Evolutionary conservation across 345 rosid genomes (phyloP).

Genomic region (Combretum micranthum): DNA sequence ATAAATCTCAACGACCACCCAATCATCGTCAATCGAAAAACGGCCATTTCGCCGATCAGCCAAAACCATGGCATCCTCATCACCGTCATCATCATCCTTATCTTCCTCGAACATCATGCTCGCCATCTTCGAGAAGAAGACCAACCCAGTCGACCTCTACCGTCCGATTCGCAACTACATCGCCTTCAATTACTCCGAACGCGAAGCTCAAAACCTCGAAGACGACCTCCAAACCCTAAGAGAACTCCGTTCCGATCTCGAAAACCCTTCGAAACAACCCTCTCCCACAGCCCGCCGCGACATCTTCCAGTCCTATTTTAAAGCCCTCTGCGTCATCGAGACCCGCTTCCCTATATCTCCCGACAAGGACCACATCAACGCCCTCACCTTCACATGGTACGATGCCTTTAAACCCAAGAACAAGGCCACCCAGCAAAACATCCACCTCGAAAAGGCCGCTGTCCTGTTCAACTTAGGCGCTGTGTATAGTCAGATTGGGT

Average conservation of each 20-base stretch:
- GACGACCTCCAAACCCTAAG: constrained; percentile 81
- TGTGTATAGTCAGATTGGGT: constrained; percentile 78
- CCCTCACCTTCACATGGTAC: constrained; percentile 73
- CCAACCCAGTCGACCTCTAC: constrained; percentile 69
- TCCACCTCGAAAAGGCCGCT: constrained; percentile 91
- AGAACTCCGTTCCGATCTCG: constrained; percentile 72
- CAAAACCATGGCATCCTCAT: not conserved
- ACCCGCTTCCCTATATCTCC: constrained; percentile 96
- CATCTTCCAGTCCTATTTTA: constrained; percentile 62
- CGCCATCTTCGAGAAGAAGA: constrained; percentile 90
- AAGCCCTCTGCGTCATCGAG: constrained; percentile 73
- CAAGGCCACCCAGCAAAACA: constrained; percentile 84
- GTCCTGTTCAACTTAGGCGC: constrained; percentile 83
- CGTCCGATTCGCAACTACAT: constrained; percentile 91
- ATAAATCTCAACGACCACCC: too few species aligned
- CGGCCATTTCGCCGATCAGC: not conserved
- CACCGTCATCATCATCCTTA: constrained; percentile 33
- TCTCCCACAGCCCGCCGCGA: constrained; percentile 78
- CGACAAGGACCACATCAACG: constrained; percentile 68
- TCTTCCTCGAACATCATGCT: constrained; percentile 81
- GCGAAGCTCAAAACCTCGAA: constrained; percentile 87
- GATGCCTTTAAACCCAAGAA: constrained; percentile 87
- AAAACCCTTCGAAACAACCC: constrained; percentile 68
- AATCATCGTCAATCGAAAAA: not conserved
- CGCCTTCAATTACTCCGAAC: constrained; percentile 75